Evolutionary conservation across 2,329 filamentous ascomycete species (phyloP).

Genomic region (Zymoseptoria tritici): DNA sequence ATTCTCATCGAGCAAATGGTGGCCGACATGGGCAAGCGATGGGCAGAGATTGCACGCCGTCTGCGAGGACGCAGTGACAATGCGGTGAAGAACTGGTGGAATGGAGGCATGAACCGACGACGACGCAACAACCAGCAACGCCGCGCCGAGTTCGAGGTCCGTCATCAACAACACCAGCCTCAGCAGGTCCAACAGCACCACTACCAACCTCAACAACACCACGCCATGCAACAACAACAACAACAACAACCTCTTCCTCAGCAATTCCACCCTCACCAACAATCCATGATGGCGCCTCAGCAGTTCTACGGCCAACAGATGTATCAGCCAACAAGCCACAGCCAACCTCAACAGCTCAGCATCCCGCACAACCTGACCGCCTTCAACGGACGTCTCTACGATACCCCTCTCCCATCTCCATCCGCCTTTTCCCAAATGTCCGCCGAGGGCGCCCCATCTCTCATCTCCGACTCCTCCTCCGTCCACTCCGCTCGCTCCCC

Average conservation of each 20-base stretch:
- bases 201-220: constrained; percentile 14
- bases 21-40: constrained; percentile 70
- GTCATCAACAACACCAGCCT: constrained; percentile 14
- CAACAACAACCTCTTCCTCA: constrained; percentile 20
- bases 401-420: constrained; percentile 57
- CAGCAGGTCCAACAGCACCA: constrained; percentile 15
- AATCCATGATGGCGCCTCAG: constrained; percentile 10
- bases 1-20: constrained; percentile 71
- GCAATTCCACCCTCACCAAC: constrained; percentile 7
- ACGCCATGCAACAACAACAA: constrained; percentile 13
- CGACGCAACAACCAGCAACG: constrained; percentile 36
- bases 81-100: constrained; percentile 97
- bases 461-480: constrained; percentile 58
- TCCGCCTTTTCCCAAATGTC: constrained; percentile 56
- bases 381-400: constrained; percentile 28
- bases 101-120: constrained; percentile 80
- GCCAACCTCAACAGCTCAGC: too few species aligned
- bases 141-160: constrained; percentile 28
- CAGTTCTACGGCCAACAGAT: constrained; percentile 1
- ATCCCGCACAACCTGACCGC: neutral
- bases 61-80: constrained; percentile 86
- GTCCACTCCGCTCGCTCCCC: constrained; percentile 38
- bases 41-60: constrained; percentile 83
- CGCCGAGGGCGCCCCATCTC: constrained; percentile 56
- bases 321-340: neutral